Evolutionary conservation across 2,329 filamentous ascomycete species (phyloP).

Genomic region (Xylariaceae sp.): DNA sequence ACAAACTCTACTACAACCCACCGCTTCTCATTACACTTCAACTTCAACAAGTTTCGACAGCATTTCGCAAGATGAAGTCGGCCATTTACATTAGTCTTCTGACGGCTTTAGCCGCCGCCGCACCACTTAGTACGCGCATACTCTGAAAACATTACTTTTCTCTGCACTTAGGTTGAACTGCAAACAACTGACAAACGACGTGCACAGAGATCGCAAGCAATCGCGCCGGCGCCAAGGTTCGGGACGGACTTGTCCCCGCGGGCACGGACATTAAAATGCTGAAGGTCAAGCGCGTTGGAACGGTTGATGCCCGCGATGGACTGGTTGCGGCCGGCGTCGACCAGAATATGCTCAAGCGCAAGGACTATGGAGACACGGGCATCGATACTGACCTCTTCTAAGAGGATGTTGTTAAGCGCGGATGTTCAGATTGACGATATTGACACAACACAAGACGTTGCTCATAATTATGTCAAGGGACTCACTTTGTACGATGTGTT

Average conservation of each 20-base stretch:
- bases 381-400: neutral
- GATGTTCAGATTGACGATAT: neutral
- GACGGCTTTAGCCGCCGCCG: neutral
- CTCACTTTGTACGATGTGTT: neutral
- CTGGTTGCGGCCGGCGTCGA: neutral
- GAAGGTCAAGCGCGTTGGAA: neutral
- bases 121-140: neutral
- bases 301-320: neutral
- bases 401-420: neutral
- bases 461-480: neutral
- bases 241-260: neutral
- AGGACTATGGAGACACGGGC: neutral
- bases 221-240: neutral
- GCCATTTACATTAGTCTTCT: neutral
- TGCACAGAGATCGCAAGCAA: neutral
- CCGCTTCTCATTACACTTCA: neutral
- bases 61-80: neutral
- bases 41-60: neutral
- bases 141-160: neutral
- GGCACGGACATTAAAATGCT: neutral
- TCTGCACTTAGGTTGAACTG: neutral
- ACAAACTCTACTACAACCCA: neutral
- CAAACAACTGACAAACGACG: neutral
- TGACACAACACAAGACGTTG: neutral
- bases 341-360: neutral